These are phyloP conservation scores for Epichloe hybrida DNA, from an alignment of 2,329 filamentous ascomycete species.

Conservation along the genomic window DNA sequence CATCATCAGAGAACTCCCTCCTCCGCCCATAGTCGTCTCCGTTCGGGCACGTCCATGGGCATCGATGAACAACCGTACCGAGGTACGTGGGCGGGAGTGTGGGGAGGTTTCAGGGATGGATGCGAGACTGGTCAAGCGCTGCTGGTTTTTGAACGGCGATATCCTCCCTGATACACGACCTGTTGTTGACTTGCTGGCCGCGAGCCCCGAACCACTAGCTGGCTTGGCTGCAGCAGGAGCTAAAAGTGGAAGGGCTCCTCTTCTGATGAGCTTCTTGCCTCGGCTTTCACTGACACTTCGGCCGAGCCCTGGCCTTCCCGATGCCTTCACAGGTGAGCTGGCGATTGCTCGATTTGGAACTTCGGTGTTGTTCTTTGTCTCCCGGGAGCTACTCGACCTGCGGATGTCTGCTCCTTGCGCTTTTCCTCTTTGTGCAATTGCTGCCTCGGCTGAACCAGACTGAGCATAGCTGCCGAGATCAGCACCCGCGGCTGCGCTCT, in stretches of 20 bases:
- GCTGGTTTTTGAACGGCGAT: constrained; percentile 39
- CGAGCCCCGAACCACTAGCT: constrained; percentile 17
- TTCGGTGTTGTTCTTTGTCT: constrained; percentile 26
- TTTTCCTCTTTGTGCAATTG: constrained; percentile 14
- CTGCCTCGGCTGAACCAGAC: constrained; percentile 15
- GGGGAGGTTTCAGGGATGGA: constrained; percentile 43
- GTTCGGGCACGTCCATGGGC: constrained; percentile 45
- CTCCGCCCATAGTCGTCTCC: constrained; percentile 33
- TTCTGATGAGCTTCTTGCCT: constrained; percentile 27
- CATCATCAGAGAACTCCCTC: constrained; percentile 16
- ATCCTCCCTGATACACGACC: constrained; percentile 31
- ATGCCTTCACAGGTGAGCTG: constrained; percentile 39
- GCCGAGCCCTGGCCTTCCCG: constrained; percentile 34
- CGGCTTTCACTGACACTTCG: constrained; percentile 42
- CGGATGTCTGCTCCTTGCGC: constrained; percentile 19
- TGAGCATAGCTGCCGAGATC: constrained; percentile 19
- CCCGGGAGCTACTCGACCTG: constrained; percentile 32
- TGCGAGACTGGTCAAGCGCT: constrained; percentile 36
- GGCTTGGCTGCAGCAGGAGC: constrained; percentile 28
- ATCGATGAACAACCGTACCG: constrained; percentile 51
- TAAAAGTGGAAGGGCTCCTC: constrained; percentile 31
- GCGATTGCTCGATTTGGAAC: constrained; percentile 26
- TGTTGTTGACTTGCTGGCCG: constrained; percentile 22
- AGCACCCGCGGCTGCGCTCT: constrained; percentile 32
- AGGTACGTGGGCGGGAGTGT: constrained; percentile 33